Conservation (phyloP, 495 filamentous ascomycete species). For the Lophium mytilinum region DNA sequence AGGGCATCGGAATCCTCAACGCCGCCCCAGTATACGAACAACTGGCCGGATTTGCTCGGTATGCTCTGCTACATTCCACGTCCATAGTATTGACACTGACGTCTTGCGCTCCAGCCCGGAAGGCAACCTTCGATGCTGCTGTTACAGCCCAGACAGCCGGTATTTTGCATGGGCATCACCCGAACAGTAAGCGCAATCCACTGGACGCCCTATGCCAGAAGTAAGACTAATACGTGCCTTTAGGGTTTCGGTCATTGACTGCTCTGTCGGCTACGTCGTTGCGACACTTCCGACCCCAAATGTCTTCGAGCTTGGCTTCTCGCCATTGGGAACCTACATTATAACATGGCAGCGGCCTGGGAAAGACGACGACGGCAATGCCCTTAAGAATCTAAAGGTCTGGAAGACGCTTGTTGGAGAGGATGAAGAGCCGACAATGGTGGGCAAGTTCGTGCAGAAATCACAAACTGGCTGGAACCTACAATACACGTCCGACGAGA, state of each 20-base stretch:
- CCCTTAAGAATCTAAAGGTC: constrained; percentile 91
- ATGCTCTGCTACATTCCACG: constrained; percentile 16
- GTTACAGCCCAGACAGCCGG: constrained; percentile 87
- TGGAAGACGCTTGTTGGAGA: constrained; percentile 60
- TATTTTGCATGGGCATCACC: constrained; percentile 93
- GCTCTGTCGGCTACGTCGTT: constrained; percentile 68
- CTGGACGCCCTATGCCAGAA: too few relatives aligned
- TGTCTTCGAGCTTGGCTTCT: constrained; percentile 92
- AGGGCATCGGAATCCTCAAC: constrained; percentile 88
- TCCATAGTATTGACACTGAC: constrained; percentile 18
- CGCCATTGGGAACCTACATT: constrained; percentile 79
- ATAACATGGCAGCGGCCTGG: constrained; percentile 93
- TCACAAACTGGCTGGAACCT: constrained; percentile 93
- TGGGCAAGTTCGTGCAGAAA: constrained; percentile 90
- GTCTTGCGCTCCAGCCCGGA: constrained; percentile 55
- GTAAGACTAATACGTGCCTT: not conserved
- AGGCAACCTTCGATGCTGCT: constrained; percentile 87
- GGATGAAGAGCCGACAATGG: constrained; percentile 55
- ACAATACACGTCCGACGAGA: constrained; percentile 91
- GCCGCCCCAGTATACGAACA: constrained; percentile 79
- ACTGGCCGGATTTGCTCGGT: constrained; percentile 73
- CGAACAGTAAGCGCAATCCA: constrained; percentile 50
- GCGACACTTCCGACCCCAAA: constrained; percentile 66
- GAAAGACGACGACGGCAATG: constrained; percentile 88
- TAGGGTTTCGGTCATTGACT: constrained; percentile 75